A percentile compares a stretch with the other conserved stretches of the same genome.
These are phyloP conservation scores for Jatropha curcas DNA, from an alignment of 345 rosid species.

Conservation along the genomic window DNA sequence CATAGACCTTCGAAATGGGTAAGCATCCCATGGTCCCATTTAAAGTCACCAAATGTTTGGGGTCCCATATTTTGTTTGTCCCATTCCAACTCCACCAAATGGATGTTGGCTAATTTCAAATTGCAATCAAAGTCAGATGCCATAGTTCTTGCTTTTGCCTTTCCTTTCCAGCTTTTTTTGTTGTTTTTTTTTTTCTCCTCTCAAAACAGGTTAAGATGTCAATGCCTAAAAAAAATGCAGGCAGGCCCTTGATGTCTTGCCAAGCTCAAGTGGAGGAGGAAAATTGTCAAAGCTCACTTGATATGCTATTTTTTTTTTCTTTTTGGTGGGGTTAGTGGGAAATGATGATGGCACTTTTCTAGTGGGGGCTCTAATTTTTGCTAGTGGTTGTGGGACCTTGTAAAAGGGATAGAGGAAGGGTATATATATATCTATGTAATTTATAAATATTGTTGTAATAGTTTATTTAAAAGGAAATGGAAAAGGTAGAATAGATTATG, in stretches of 20 bases:
- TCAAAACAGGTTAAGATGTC: constrained; percentile 45
- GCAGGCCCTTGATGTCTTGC: constrained; percentile 36
- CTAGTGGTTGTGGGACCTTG: constrained; percentile 67
- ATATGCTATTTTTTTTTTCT: constrained; percentile 47
- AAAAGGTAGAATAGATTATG: constrained; percentile 5
- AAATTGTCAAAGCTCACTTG: constrained; percentile 60
- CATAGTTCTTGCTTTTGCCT: constrained; percentile 39
- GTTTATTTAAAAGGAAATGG: constrained; percentile 8
- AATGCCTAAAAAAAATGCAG: constrained; percentile 39
- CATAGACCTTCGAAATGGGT: constrained; percentile 39
- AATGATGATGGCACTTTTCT: constrained; percentile 60
- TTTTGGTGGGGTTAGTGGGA: constrained; percentile 61
- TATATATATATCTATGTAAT: not conserved
- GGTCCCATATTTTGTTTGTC: constrained; percentile 35
- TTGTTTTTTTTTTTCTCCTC: too few relatives aligned
- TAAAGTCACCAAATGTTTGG: constrained; percentile 16
- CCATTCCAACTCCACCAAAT: constrained; percentile 21
- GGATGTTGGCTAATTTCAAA: constrained; percentile 32
- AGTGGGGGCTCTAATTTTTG: constrained; percentile 47
- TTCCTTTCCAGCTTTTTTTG: constrained; percentile 32
- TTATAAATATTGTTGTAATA: constrained; percentile 4
- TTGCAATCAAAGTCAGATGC: constrained; percentile 73
- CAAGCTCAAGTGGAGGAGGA: constrained; percentile 42
- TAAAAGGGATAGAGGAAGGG: constrained; percentile 26
- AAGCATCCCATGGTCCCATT: constrained; percentile 41